Base-by-base conservation (phyloP, 352 stramenopile species). In the Plasmopara halstedii region DNA sequence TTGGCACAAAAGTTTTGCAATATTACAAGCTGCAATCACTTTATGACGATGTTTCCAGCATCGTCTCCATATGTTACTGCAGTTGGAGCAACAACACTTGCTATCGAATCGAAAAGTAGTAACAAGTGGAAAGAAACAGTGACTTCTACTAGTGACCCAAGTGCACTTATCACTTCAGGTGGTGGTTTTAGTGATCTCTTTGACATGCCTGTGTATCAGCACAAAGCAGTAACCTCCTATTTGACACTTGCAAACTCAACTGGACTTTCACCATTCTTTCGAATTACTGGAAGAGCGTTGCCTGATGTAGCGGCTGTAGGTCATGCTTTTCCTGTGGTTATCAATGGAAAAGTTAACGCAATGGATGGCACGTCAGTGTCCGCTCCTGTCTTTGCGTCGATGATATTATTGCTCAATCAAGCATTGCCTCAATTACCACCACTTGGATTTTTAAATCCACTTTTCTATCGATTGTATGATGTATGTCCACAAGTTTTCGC, bases 311-410 rank as follows among this genome's bases (percentile, higher is more conserved):
- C 75, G 33, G 79, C 71, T 0, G 41, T 88, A 7, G 79, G 79
- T 9, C 70, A 83, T 40, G 58, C 59, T 20, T 83, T 90, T 50
- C 73, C 71, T 6, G 71, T 87, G 4, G 60, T 77, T 43, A 48
- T 81, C 21, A 81, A 83, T 27, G 72, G 72, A 13, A 46, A 64
- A 19, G 32, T 88, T 23, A 55, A 53, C 14, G 58, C 64, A 8
- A 88, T 74, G 0, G 79, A 90, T 22, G 79, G 79, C 23, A 90
- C 79, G 8, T 87, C 73, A 0, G 76, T 86, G 18, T 86, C 79
- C 9, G 74, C 79, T 10, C 79, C 79, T 1, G 61, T 90, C 23
- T 22, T 87, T 9, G 71, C 76, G 4, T 83, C 76, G 6, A 70
- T 90, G 55, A 29, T 90, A 15, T 44, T 58, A 11, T 59, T 85